A percentile compares a stretch with the other conserved stretches of the same genome.
Evolutionary conservation across 768 basidiomycete genomes (phyloP).

Genomic region (Hygrophorus russula): DNA sequence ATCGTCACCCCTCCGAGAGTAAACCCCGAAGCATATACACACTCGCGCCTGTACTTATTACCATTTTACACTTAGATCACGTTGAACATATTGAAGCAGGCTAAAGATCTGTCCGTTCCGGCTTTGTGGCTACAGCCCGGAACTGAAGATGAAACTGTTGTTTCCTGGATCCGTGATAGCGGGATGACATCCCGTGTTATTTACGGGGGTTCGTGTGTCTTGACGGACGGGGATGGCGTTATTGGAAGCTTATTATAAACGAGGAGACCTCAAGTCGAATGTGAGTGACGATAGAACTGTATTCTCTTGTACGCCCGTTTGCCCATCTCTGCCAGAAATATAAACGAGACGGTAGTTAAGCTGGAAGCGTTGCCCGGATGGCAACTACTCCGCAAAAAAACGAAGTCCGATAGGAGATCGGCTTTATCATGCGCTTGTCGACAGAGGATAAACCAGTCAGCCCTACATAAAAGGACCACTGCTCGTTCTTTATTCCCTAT

Average conservation of each 20-base stretch:
- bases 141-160: conserved; percentile 59
- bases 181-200: conserved; percentile 58
- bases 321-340: too few species aligned
- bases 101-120: conserved; percentile 59
- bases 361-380: too few species aligned
- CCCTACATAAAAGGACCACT: too few species aligned
- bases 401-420: too few species aligned
- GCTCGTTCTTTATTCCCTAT: too few species aligned
- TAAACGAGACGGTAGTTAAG: too few species aligned
- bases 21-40: conserved; percentile 1
- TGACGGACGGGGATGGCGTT: conserved; percentile 63
- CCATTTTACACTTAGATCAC: conserved; percentile 42
- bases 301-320: too few species aligned
- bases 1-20: conserved; percentile 74
- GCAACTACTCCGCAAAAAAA: too few species aligned
- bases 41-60: not conserved
- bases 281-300: too few species aligned
- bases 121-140: conserved; percentile 88
- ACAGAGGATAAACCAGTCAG: too few species aligned
- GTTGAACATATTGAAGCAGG: conserved; percentile 51
- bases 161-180: conserved; percentile 53
- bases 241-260: conserved; percentile 22
- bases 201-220: conserved; percentile 73
- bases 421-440: too few species aligned
- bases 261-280: too few species aligned